Evolutionary conservation across 2,329 filamentous ascomycete genomes (phyloP), one percentile per base, ranked within the genome.

Genomic region (Amesomyces nigricolor): DNA sequence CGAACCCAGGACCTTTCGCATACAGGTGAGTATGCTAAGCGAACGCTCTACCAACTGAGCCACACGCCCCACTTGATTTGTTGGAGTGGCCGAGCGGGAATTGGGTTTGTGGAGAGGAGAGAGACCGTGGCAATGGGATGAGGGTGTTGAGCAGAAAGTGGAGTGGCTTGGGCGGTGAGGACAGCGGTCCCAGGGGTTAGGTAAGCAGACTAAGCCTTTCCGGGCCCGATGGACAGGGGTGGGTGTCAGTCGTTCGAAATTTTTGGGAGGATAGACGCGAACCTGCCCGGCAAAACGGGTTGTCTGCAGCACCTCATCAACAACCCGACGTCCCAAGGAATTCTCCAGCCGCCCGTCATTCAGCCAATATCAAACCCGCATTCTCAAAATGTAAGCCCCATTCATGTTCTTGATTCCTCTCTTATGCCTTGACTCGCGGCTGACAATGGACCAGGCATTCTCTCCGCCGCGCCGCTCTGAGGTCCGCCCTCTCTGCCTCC

Each of bases 401-500:
- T 8, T n/a, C 8, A 4, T 37, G 3, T 11, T 16, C 13, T 30
- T 45, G 11, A 29, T 17, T 30, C 14, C 6, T 6, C 13, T 19
- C 22, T 26, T 11, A 8, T 10, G 16, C 9, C 8, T 19, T 30
- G 19, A 14, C 40, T 29, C 16, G 29, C 44, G 43, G 51, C 44
- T 53, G 26, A 52, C 42, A 10, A 16, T n/a, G 10, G 5, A 22
- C 16, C 35, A 71, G 69, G 70, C 62, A 70, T 52, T 67, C 65
- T 19, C 46, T 72, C 45, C 68, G 70, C 59, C 67, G 68, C 55
- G 63, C 65, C 47, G 65, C 65, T 39, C 51, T 71, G 52, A 64
- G 69, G 54, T 66, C 65, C 29, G 68, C 66, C 60, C 54, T 65
- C 30, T 64, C 67, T 40, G 68, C 66, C 32, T 63, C 68, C 51